Conservation (phyloP, 78 protist species). For the Guillardia theta region DNA sequence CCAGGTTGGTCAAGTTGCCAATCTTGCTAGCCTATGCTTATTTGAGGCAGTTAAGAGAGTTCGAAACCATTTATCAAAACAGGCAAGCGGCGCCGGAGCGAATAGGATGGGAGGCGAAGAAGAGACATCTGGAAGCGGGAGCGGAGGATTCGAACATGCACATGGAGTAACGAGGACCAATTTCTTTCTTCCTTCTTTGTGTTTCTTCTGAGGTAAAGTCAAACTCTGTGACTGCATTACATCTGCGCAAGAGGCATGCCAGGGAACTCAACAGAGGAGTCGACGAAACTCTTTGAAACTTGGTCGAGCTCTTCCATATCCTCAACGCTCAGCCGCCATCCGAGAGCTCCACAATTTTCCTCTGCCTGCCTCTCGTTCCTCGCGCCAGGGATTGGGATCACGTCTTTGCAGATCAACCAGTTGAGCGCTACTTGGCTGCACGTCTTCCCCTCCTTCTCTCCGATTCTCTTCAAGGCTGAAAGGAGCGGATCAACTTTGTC, state of each 20-base stretch:
- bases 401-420: constrained; percentile 26
- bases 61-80: constrained; percentile 14
- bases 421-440: constrained; percentile 9
- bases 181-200: no score
- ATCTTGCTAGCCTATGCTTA: no score
- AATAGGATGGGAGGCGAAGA: background rate
- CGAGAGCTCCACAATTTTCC: background rate
- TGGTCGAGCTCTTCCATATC: background rate
- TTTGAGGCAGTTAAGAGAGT: constrained; percentile 10
- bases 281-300: background rate
- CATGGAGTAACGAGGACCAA: no score
- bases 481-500: constrained; percentile 13
- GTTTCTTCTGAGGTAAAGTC: no score
- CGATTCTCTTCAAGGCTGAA: background rate
- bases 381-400: constrained; percentile 26
- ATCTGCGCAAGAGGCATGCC: background rate
- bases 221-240: no score
- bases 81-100: background rate
- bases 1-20: no score
- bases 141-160: no score
- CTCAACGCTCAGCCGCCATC: background rate
- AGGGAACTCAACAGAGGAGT: no score
- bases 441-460: background rate
- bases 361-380: background rate
- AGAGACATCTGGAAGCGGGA: background rate